phyloP scores from a whole-genome alignment of 306 rosid genomes.

The Citrullus amarus region DNA sequence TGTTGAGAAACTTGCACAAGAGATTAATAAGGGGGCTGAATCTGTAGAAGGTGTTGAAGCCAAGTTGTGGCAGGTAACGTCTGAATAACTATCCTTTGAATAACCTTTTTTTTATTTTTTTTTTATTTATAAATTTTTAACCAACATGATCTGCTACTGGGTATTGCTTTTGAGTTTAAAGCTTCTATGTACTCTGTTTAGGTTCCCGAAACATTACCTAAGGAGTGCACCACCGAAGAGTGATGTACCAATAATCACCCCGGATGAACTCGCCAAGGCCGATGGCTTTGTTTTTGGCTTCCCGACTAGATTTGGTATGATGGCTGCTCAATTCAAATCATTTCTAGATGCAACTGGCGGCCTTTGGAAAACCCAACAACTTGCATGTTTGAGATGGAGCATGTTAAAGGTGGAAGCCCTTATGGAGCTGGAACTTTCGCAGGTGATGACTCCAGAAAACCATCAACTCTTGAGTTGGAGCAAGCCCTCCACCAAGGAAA shows the following conservation, averaged over 20 bases:
- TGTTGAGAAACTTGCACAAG: conserved; percentile 84
- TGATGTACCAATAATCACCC: conserved; percentile 56
- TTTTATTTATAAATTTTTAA: no score
- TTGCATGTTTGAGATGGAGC: conserved; percentile 94
- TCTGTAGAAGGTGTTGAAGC: conserved; percentile 89
- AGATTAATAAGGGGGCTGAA: conserved; percentile 77
- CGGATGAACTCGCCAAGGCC: conserved; percentile 67
- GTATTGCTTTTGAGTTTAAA: no score
- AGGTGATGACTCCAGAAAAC: conserved; percentile 88
- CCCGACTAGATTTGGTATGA: conserved; percentile 96
- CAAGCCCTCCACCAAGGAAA: conserved; percentile 96
- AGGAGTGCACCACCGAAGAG: conserved; percentile 93
- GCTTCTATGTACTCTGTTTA: not conserved
- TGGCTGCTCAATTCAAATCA: conserved; percentile 96
- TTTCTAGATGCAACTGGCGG: conserved; percentile 85
- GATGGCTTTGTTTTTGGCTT: conserved; percentile 86
- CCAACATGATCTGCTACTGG: no score
- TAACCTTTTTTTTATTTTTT: not conserved
- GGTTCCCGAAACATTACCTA: conserved; percentile 76
- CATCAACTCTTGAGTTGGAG: conserved; percentile 63
- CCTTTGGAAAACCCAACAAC: conserved; percentile 79
- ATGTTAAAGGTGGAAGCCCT: conserved; percentile 95
- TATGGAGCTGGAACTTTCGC: conserved; percentile 92
- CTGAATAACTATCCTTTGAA: not conserved
- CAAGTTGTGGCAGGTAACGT: conserved; percentile 73